A percentile compares a stretch with the other conserved stretches of the same genome.
phyloP scores from a whole-genome alignment of 805 yeast species.

The Huiozyma naganishii region DNA sequence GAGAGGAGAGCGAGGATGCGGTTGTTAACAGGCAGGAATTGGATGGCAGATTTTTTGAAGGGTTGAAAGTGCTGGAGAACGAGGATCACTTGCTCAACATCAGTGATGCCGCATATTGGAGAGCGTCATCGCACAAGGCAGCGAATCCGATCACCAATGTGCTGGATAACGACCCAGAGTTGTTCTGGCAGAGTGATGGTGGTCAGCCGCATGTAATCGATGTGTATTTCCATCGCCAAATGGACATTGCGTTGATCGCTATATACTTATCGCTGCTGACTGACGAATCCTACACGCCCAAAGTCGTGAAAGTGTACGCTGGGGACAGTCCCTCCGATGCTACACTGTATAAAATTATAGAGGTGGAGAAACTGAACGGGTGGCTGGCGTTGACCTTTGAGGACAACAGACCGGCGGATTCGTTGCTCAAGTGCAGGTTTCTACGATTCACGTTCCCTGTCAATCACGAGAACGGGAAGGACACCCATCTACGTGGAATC shows the following conservation, averaged over 20 bases:
- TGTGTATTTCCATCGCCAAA: constrained; percentile 69
- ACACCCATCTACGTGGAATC: constrained; percentile 76
- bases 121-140: constrained; percentile 61
- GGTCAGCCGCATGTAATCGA: constrained; percentile 75
- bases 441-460: constrained; percentile 22
- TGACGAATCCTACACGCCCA: constrained; percentile 92
- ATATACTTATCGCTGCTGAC: constrained; percentile 56
- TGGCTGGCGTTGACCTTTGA: constrained; percentile 23
- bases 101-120: constrained; percentile 77
- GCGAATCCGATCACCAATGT: constrained; percentile 66
- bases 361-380: constrained; percentile 21
- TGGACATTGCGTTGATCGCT: constrained; percentile 55
- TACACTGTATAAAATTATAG: constrained; percentile 18
- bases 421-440: constrained; percentile 21
- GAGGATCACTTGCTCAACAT: constrained; percentile 53
- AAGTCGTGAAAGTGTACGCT: constrained; percentile 21
- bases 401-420: constrained; percentile 16
- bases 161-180: constrained; percentile 57
- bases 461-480: constrained; percentile 94
- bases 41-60: constrained; percentile 10
- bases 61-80: constrained; percentile 14
- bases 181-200: constrained; percentile 95
- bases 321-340: constrained; percentile 25
- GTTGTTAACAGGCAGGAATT: not conserved
- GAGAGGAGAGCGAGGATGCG: constrained; percentile 5